Evolutionary conservation across 2,329 filamentous ascomycete species (phyloP).

Genomic region (Lachnellula hyalina): DNA sequence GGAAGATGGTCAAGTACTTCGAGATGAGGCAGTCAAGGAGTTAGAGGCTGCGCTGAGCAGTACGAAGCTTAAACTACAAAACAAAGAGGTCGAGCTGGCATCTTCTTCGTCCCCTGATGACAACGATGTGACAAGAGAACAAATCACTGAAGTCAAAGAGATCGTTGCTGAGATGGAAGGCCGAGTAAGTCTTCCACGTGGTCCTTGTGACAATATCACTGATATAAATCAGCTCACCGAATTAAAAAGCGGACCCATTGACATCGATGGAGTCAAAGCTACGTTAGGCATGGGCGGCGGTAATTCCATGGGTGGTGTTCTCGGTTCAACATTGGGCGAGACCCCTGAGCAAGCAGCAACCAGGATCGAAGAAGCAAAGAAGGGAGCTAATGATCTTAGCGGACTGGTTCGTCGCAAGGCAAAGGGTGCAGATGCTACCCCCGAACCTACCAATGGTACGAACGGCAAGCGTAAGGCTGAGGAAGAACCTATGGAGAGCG

Average conservation of each 20-base stretch:
- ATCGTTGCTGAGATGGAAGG: constrained; percentile 75
- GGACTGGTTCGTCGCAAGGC: constrained; percentile 66
- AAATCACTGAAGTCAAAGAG: constrained; percentile 70
- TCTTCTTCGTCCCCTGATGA: constrained; percentile 60
- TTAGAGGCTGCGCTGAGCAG: constrained; percentile 70
- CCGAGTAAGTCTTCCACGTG: constrained; percentile 45
- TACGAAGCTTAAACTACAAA: constrained; percentile 64
- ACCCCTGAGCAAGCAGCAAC: constrained; percentile 56
- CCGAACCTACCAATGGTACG: constrained; percentile 31
- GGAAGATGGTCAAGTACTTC: constrained; percentile 60
- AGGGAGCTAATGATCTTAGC: constrained; percentile 64
- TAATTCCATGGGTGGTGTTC: constrained; percentile 50
- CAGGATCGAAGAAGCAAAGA: constrained; percentile 66
- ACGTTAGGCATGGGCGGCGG: constrained; percentile 43
- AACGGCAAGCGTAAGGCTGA: constrained; percentile 52
- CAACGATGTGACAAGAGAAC: constrained; percentile 55
- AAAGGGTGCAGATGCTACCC: constrained; percentile 26
- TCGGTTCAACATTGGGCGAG: constrained; percentile 60
- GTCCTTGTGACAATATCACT: constrained; percentile 8
- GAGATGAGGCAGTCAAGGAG: constrained; percentile 65
- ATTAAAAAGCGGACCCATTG: constrained; percentile 57
- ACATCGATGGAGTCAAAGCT: constrained; percentile 40
- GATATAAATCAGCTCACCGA: constrained; percentile 53
- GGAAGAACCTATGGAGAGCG: constrained; percentile 28
- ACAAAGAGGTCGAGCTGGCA: constrained; percentile 62